Evolutionary conservation across 2,329 filamentous ascomycete species (phyloP).

Genomic region (Penicillium sp.): DNA sequence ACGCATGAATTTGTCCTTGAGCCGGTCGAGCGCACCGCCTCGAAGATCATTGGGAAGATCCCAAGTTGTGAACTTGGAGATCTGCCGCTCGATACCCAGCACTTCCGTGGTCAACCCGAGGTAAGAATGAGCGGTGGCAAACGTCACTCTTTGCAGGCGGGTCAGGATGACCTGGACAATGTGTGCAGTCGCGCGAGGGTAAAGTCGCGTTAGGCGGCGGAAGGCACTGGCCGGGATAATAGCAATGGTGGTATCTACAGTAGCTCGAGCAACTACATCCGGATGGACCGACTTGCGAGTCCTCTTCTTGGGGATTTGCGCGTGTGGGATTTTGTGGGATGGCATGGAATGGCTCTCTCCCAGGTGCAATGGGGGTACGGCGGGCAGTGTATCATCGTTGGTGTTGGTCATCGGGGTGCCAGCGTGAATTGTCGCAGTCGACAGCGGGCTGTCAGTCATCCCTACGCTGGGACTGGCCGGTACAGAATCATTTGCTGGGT

Average conservation of each 20-base stretch:
- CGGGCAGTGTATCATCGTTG: conserved; percentile 44
- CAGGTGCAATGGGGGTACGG: conserved; percentile 69
- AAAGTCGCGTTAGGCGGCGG: conserved; percentile 81
- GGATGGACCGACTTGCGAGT: conserved; percentile 73
- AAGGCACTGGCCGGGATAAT: conserved; percentile 98
- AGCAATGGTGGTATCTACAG: conserved; percentile 93
- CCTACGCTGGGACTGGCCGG: conserved; percentile 34
- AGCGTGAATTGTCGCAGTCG: conserved; percentile 18
- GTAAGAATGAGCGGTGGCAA: conserved; percentile 91
- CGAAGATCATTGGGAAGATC: conserved; percentile 87
- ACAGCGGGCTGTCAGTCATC: conserved; percentile 27
- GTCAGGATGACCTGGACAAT: conserved; percentile 97
- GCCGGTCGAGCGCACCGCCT: conserved; percentile 69
- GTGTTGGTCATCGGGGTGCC: conserved; percentile 19
- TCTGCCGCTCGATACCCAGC: conserved; percentile 82
- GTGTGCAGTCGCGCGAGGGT: conserved; percentile 92
- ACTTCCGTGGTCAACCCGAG: conserved; percentile 88
- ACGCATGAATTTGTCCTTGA: conserved; percentile 87
- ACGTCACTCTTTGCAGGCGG: conserved; percentile 84
- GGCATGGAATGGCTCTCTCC: conserved; percentile 43
- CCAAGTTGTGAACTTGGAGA: conserved; percentile 87
- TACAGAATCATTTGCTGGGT: conserved; percentile 33
- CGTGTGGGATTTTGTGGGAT: conserved; percentile 24
- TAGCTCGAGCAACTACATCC: conserved; percentile 93
- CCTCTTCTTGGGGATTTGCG: conserved; percentile 28